Base-by-base conservation (phyloP, 257 asterid species). In the Linaria vulgaris region DNA sequence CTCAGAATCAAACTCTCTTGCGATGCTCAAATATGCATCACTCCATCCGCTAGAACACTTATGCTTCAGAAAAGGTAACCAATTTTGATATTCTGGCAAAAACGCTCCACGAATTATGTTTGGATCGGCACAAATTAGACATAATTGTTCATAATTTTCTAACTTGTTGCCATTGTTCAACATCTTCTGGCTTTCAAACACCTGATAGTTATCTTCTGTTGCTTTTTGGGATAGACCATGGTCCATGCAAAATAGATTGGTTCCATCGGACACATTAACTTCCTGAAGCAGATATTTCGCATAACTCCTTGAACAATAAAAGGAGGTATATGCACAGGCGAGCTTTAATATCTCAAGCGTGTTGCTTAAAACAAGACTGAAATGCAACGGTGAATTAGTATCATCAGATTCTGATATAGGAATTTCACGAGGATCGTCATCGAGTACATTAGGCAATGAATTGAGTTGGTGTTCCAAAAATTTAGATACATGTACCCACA, bases 401-500 rank as follows among this genome's bases (percentile, higher is more conserved):
- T 63, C 76, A 37, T 63, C 68, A 51, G 64, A 59, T 63, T 70
- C 79, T 55, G 24, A 44, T 17, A 59, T 56, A 72, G 74, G 67
- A 19, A 47, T 59, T 62, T 37, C 63, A 65, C 79, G 71, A 66
- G 77, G 51, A 34, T 64, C 71, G 46, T 61, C 80, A 64, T 77
- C 73, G 64, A 69, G 69, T 45, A 57, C 77, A 57, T 58, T 75
- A 59, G 69, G 68, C 67, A 87, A 70, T 50, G 69, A 58, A 73
- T 72, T 57, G 44, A 83, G 77, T 72, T 83, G 90, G 73, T 75
- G 70, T 72, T 82, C 74, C 66, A 85, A 56, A 77, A 73, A 67
- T 44, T 46, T 79, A 60, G 87, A 78, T 71, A 85, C 66, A 66
- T 81, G 84, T 66, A 82, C 84, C 97, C 97, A 92, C 66, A 87